Evolutionary conservation across 768 basidiomycete species (phyloP).

Genomic region (Russula griseocarnosa): DNA sequence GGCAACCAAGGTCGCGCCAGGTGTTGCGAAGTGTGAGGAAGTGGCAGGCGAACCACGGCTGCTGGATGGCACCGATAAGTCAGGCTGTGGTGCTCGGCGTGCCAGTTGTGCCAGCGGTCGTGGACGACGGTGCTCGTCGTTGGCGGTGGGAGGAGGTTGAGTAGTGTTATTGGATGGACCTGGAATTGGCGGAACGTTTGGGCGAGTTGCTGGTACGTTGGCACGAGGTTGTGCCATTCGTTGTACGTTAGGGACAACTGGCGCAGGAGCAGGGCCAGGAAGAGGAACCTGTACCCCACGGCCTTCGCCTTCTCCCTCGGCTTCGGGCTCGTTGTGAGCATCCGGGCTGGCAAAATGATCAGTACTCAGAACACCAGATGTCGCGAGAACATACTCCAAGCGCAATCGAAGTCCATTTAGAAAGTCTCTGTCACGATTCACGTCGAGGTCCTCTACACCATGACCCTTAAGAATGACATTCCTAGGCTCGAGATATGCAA

Average conservation of each 20-base stretch:
- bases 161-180: background rate
- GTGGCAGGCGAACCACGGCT: background rate
- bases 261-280: slow-evolving; percentile 3
- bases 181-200: background rate
- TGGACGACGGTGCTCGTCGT: background rate
- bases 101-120: background rate
- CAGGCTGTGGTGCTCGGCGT: background rate
- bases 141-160: background rate
- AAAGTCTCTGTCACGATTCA: slow-evolving; percentile 55
- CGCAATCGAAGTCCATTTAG: slow-evolving; percentile 55
- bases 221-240: background rate
- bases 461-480: slow-evolving; percentile 60
- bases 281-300: slow-evolving; percentile 1
- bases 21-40: slow-evolving; percentile 11
- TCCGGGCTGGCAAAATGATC: slow-evolving; percentile 18
- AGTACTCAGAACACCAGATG: background rate
- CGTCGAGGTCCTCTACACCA: slow-evolving; percentile 61
- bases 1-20: background rate
- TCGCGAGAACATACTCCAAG: slow-evolving; percentile 50
- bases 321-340: slow-evolving; percentile 7
- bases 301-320: background rate
- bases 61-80: background rate
- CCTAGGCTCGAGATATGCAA: slow-evolving; percentile 71
- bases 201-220: background rate
- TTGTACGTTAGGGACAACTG: background rate